Evolutionary conservation across 352 stramenopile genomes (phyloP), one percentile per base, ranked within the genome.

Genomic region (Thalassiosira livingstoniorum): DNA sequence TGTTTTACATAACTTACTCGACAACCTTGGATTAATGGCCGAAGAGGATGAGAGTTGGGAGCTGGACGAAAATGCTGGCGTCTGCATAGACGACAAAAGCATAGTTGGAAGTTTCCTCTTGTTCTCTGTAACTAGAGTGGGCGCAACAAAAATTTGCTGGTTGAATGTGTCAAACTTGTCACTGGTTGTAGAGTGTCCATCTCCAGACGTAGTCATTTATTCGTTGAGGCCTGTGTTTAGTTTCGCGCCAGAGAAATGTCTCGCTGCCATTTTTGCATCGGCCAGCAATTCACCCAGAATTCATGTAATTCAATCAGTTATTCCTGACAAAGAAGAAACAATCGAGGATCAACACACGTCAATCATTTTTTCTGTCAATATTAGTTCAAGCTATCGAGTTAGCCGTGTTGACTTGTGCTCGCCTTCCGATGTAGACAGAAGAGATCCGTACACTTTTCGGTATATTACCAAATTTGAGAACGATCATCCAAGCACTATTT

Each of bases 11-110:
- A 34, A 84, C 71, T 69, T 88, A 23, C 35, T 82, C 23, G 34
- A 83, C 29, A 37, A 85, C 42, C 42, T 76, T 68, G 65, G 68
- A 54, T 64, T 69, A 31, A 73, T 67, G 18, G 27, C 35, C 11
- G 39, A 57, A 31, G 58, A 45, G n/a, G 23, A 64, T 71, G 43
- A 18, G 67, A 4, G 34, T 57, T 68, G 37, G 42, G 47, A 57
- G 23, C 71, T 25, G 25, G 75, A 78, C 23, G 78, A 87, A 37
- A n/a, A 60, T 10, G 47, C 78, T 47, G 77, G 61, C 27, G 81
- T 78, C 86, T 82, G 45, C 60, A 91, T 83, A 55, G 82, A 77
- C 74, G 66, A 29, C 42, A 89, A 83, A 27, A 42, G 23, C 15
- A 29, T 39, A 23, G 23, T 10, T 13, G 66, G 37, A 31, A 54